Conservation (phyloP, 2,329 filamentous ascomycete species). For the Zymoseptoria ardabiliae region DNA sequence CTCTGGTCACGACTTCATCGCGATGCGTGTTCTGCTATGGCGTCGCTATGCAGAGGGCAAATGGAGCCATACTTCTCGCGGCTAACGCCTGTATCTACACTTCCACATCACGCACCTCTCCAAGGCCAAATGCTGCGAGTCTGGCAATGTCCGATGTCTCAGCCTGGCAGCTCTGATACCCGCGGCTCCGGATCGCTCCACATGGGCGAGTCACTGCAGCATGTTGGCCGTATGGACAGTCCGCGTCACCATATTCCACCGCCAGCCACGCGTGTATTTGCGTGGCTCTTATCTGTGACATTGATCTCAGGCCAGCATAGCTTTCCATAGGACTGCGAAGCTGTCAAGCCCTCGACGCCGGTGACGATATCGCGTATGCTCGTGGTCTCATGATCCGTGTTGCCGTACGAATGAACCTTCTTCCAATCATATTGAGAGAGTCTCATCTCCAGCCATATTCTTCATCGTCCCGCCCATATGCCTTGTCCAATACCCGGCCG, state of each 20-base stretch:
- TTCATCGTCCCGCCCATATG: constrained; percentile 32
- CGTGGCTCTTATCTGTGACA: background rate
- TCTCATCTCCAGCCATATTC: background rate
- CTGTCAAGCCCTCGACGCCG: background rate
- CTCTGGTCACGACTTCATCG: background rate
- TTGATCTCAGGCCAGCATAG: background rate
- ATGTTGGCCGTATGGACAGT: background rate
- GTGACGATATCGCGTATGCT: background rate
- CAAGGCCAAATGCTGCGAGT: background rate
- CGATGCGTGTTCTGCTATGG: background rate
- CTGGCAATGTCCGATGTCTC: background rate
- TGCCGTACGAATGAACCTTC: background rate
- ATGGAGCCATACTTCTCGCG: background rate
- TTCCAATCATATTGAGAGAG: background rate
- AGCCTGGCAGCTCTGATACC: background rate
- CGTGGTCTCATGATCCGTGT: background rate
- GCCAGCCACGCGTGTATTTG: background rate
- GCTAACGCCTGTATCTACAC: background rate
- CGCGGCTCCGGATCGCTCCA: background rate
- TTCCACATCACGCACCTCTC: background rate
- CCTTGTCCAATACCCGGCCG: constrained; percentile 26
- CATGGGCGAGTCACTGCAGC: background rate
- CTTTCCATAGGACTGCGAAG: background rate
- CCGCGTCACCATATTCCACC: background rate
- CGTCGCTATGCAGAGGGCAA: background rate